Conservation (phyloP, 2,329 filamentous ascomycete species). For the Monilinia vaccinii-corymbosi region DNA sequence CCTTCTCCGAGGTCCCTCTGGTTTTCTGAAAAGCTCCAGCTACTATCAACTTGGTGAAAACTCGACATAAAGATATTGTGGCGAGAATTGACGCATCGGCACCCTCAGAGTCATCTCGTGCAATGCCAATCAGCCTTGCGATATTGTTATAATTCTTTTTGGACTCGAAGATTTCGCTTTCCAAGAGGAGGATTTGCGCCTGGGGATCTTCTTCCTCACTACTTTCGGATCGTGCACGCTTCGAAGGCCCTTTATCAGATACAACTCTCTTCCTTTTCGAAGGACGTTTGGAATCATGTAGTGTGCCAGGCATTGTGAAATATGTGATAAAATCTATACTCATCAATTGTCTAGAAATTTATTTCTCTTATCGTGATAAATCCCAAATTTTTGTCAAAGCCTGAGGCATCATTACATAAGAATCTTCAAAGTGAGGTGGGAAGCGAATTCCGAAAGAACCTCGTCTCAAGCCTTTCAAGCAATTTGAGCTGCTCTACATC, state of each 20-base stretch:
- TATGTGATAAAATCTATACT: not conserved
- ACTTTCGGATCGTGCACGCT: conserved; percentile 35
- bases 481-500: conserved; percentile 33
- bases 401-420: not conserved
- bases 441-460: conserved; percentile 20
- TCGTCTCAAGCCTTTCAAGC: conserved; percentile 22
- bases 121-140: conserved; percentile 55
- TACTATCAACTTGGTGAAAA: conserved; percentile 74
- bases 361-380: conserved; percentile 9
- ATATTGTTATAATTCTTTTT: conserved; percentile 92
- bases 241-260: conserved; percentile 37
- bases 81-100: conserved; percentile 55
- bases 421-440: conserved; percentile 8
- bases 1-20: conserved; percentile 60
- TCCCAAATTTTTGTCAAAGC: conserved; percentile 3
- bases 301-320: conserved; percentile 23
- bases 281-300: conserved; percentile 12
- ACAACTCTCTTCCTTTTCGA: conserved; percentile 42
- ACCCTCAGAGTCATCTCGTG: conserved; percentile 41
- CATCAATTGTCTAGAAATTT: not conserved
- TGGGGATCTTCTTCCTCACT: conserved; percentile 46
- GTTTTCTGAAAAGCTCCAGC: conserved; percentile 60
- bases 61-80: conserved; percentile 72
- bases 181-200: conserved; percentile 62
- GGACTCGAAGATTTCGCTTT: conserved; percentile 74